Base-by-base conservation (phyloP, 2,329 filamentous ascomycete species). In the Alternaria incomplexa region DNA sequence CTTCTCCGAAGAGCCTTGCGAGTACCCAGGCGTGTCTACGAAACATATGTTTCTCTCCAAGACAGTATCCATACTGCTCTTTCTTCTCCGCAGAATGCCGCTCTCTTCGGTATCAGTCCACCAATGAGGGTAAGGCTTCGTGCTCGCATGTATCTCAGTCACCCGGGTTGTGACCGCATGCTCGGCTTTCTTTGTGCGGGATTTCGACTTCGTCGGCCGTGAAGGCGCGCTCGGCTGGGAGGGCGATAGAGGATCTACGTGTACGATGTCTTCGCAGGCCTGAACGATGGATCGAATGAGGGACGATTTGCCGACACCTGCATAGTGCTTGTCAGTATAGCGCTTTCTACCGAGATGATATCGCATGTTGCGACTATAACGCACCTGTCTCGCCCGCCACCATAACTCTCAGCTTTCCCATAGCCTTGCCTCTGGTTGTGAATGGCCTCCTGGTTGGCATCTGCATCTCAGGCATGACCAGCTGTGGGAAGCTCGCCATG, bases 391-490 rank as follows among this genome's bases (percentile, higher is more conserved):
- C 88, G 28, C 96, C 96, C 55, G 93, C 91, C 58, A 98, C 85
- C 67, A 98, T 84, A n/a, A 98, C 84, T 82, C 97, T 98, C 58
- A 98, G 84, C 71, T 93, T 90, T 1, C 95, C 95, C 77, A 98
- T 87, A 32, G 86, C 86, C 81, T 91, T 95, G 15, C 96, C 96
- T 50, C 87, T 87, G n/a, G 91, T 89, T 0, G 96, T 97, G 78
- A 98, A 98, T 0, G 94, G 94, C 55, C 93, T 87, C 53, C 96
- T 89, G 64, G 89, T 91, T 4, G 96, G 95, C 88, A 99, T 96
- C 65, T 88, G 90, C 73, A 99, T 90, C 75, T 93, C 97, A 6
- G 96, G 96, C 96, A 99, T 99, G 63, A 99, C 92, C n/a, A 99
- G 86, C 79, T 98, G 94, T 23, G 91, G 91, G 44, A 82, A 77